Conservation (phyloP, 1,284 basidiomycete species). For the Meira miltonrushii region DNA sequence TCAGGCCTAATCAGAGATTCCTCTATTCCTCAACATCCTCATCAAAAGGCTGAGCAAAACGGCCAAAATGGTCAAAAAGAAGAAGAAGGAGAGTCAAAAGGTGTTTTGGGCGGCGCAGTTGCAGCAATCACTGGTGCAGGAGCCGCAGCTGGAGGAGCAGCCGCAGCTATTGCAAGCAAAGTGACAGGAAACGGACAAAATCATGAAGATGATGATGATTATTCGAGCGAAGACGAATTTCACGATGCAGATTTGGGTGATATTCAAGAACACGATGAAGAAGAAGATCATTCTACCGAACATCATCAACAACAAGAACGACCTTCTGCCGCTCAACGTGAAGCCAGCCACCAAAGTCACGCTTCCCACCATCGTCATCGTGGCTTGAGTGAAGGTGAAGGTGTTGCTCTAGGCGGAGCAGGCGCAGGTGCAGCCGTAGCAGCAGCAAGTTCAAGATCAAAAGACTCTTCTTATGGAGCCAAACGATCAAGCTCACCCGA, state of each 20-base stretch:
- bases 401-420: not conserved
- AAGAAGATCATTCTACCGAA: slow-evolving; percentile 20
- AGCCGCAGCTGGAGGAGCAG: slow-evolving; percentile 10
- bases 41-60: not conserved
- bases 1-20: not conserved
- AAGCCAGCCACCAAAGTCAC: not conserved
- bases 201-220: slow-evolving; percentile 19
- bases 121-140: slow-evolving; percentile 12
- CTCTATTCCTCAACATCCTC: not conserved
- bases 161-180: slow-evolving; percentile 12
- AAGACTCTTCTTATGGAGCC: slow-evolving; percentile 4
- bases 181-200: not conserved
- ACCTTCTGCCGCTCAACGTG: not conserved
- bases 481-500: slow-evolving; percentile 12
- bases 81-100: slow-evolving; percentile 1
- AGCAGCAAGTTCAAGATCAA: not conserved
- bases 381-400: slow-evolving; percentile 11
- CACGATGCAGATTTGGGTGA: slow-evolving; percentile 41
- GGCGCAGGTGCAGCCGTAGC: not conserved
- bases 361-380: not conserved
- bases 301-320: slow-evolving; percentile 2
- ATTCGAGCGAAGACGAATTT: slow-evolving; percentile 29
- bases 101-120: slow-evolving; percentile 11
- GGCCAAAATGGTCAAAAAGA: not conserved
- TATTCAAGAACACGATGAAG: slow-evolving; percentile 38